Evolutionary conservation across 225 moss, liverwort and hornwort genomes (phyloP).

Genomic region (Polytrichum formosum): DNA sequence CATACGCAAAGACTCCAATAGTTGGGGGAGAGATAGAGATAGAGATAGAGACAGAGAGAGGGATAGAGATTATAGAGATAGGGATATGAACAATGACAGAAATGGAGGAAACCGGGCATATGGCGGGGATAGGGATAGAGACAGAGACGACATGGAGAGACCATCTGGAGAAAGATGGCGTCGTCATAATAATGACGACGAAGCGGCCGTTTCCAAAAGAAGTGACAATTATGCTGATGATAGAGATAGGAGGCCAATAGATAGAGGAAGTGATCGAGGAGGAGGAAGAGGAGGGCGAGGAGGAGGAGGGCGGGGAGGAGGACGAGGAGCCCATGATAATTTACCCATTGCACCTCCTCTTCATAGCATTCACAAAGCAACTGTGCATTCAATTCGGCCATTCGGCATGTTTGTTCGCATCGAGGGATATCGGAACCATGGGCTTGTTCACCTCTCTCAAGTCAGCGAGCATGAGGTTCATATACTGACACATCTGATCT

Average conservation of each 20-base stretch:
- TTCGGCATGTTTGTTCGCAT: constrained; percentile 78
- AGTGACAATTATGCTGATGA: constrained; percentile 17
- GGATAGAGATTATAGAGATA: constrained; percentile 8
- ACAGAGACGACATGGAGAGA: constrained; percentile 21
- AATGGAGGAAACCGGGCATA: constrained; percentile 15
- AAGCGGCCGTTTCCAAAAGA: constrained; percentile 22
- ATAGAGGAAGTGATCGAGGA: constrained; percentile 17
- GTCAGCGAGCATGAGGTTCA: constrained; percentile 74
- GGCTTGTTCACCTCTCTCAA: constrained; percentile 77
- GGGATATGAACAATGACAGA: constrained; percentile 25
- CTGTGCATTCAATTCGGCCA: constrained; percentile 64
- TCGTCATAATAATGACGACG: constrained; percentile 23
- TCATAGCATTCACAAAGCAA: constrained; percentile 65
- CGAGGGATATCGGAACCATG: constrained; percentile 73
- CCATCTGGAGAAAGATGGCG: constrained; percentile 22
- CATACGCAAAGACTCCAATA: neutral
- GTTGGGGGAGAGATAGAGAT: constrained; percentile 13
- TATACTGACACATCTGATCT: constrained; percentile 1
- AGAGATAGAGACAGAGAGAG: constrained; percentile 16
- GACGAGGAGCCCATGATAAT: constrained; percentile 36
- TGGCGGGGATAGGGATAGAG: constrained; percentile 21
- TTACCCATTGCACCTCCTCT: constrained; percentile 48
- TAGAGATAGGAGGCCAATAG: constrained; percentile 32
- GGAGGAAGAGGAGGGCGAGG: constrained; percentile 6
- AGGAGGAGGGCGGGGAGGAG: constrained; percentile 34